Conservation (phyloP, 1,284 basidiomycete species). For the Puccinia triticina region DNA sequence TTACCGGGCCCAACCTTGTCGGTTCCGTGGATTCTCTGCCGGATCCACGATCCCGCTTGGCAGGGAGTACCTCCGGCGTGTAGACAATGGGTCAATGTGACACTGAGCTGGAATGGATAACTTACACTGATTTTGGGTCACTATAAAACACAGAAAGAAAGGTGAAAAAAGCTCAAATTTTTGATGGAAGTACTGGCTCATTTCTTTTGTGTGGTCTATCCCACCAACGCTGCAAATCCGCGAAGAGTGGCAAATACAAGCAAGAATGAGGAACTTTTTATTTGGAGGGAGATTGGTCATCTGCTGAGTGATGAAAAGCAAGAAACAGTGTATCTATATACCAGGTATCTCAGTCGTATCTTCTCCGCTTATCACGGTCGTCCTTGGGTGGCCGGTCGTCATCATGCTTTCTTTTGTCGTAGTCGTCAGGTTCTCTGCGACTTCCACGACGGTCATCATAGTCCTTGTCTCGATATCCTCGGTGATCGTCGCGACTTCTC, state of each 20-base stretch:
- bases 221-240: neutral
- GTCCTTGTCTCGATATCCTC: slow-evolving; percentile 34
- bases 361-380: slow-evolving; percentile 45
- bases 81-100: too few species aligned
- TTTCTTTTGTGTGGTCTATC: neutral
- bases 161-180: neutral
- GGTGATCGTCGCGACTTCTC: slow-evolving; percentile 30
- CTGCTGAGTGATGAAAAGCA: neutral
- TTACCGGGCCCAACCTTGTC: too few species aligned
- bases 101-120: too few species aligned
- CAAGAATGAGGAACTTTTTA: neutral
- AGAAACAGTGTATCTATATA: neutral
- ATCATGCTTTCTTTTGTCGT: slow-evolving; percentile 39
- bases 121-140: neutral
- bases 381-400: slow-evolving; percentile 33
- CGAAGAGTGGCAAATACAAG: neutral
- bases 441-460: slow-evolving; percentile 30
- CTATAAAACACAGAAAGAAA: neutral
- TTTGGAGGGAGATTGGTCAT: neutral
- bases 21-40: too few species aligned
- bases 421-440: slow-evolving; percentile 36
- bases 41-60: too few species aligned
- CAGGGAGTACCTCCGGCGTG: too few species aligned
- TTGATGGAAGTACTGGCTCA: neutral
- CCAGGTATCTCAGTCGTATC: slow-evolving; percentile 39